Percentiles rank a stretch among this genome's conserved stretches.
Evolutionary conservation across 176 grass and related monocot species (phyloP).

Genomic region (Oryza glumipatula): DNA sequence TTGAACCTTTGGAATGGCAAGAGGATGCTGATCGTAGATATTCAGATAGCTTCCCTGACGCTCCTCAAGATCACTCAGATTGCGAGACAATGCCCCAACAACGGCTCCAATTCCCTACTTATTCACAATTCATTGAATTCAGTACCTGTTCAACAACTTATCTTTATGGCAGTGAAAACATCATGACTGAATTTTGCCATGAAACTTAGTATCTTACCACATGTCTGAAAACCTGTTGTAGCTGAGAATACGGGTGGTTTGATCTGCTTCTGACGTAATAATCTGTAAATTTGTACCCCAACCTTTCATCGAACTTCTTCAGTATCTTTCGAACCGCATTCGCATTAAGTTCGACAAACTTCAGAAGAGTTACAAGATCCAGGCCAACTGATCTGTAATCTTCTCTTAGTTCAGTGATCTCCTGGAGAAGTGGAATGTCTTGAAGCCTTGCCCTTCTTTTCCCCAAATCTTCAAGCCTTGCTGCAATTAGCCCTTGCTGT

Average conservation of each 20-base stretch:
- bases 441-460: slow-evolving; percentile 35
- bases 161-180: no score
- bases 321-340: slow-evolving; percentile 59
- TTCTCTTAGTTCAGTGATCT: slow-evolving; percentile 49
- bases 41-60: slow-evolving; percentile 57
- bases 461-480: slow-evolving; percentile 52
- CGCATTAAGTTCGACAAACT: slow-evolving; percentile 60
- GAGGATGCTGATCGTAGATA: slow-evolving; percentile 58
- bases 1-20: slow-evolving; percentile 39
- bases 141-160: not conserved
- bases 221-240: slow-evolving; percentile 64
- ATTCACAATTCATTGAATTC: not conserved
- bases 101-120: slow-evolving; percentile 57
- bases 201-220: slow-evolving; percentile 36
- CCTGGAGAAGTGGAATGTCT: slow-evolving; percentile 42
- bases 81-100: slow-evolving; percentile 61
- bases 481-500: slow-evolving; percentile 58
- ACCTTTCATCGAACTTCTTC: slow-evolving; percentile 62
- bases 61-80: slow-evolving; percentile 54
- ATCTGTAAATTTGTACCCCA: slow-evolving; percentile 56
- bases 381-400: slow-evolving; percentile 44
- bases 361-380: slow-evolving; percentile 58
- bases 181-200: not conserved
- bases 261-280: slow-evolving; percentile 56
- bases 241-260: slow-evolving; percentile 62